phyloP scores from a whole-genome alignment of 139 green algal species.

The Chlorella sp. region DNA sequence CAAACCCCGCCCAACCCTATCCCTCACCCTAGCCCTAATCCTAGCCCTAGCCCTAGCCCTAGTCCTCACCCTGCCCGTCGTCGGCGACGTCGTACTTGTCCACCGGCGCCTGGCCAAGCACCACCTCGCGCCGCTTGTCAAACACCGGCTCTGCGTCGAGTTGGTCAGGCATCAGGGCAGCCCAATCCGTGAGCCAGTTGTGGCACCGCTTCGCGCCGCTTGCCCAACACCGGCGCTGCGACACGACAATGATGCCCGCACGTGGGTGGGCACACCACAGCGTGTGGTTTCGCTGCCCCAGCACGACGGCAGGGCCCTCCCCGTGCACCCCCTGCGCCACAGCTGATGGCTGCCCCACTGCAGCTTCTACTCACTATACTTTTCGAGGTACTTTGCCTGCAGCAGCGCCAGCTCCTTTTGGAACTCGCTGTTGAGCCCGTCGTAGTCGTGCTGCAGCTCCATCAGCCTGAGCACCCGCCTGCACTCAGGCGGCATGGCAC shows the following conservation, averaged over 20 bases:
- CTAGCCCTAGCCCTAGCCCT: too few species aligned
- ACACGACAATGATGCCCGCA: too few species aligned
- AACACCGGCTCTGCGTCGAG: conserved; percentile 35
- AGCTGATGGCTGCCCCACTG: too few species aligned
- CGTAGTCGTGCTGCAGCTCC: conserved; percentile 36
- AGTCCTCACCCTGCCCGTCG: conserved; percentile 30
- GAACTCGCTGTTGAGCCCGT: conserved; percentile 25
- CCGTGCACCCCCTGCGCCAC: too few species aligned
- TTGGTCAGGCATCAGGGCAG: not conserved
- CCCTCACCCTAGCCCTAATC: too few species aligned
- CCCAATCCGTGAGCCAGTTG: not conserved
- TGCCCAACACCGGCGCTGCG: conserved; percentile 39
- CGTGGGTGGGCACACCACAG: too few species aligned
- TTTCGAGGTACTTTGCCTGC: conserved; percentile 38
- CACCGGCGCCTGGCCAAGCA: conserved; percentile 24
- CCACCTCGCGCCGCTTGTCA: conserved; percentile 25
- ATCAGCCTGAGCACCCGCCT: conserved; percentile 42
- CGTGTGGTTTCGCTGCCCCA: too few species aligned
- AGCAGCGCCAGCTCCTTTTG: conserved; percentile 41
- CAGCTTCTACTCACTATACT: conserved; percentile 30
- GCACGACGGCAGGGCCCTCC: too few species aligned
- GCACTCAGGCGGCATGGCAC: too few species aligned
- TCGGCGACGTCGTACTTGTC: conserved; percentile 38
- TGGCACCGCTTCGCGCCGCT: conserved; percentile 23
- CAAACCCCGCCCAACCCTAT: too few species aligned